Conservation (phyloP, 306 rosid genomes). For the Sicyos edulis region DNA sequence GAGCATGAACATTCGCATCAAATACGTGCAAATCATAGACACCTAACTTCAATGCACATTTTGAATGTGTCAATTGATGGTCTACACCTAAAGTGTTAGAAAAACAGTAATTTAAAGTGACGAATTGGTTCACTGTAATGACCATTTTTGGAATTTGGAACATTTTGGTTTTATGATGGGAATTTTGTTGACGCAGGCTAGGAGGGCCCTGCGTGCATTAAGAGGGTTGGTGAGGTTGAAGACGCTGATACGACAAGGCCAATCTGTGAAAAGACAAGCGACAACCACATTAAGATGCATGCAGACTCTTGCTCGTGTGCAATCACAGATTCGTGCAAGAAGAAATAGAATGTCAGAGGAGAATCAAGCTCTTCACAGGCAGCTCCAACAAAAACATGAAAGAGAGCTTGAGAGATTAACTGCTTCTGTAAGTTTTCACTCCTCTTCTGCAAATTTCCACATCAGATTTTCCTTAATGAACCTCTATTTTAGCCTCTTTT, state of each 20-base stretch:
- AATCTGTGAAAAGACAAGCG: conserved; percentile 74
- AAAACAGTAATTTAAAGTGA: neutral
- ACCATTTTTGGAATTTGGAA: neutral
- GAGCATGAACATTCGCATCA: neutral
- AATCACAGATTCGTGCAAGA: conserved; percentile 68
- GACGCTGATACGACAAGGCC: conserved; percentile 57
- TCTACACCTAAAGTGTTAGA: neutral
- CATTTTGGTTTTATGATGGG: neutral
- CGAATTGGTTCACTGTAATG: neutral
- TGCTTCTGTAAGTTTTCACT: conserved; percentile 43
- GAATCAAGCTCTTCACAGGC: conserved; percentile 70
- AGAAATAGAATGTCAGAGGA: conserved; percentile 75
- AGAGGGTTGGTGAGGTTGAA: conserved; percentile 80
- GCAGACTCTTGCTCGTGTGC: conserved; percentile 80
- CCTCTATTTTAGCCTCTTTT: neutral
- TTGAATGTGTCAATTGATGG: conserved; percentile 10
- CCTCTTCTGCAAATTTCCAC: neutral
- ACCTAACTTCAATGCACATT: conserved; percentile 5
- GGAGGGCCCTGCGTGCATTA: conserved; percentile 62
- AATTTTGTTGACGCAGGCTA: conserved; percentile 41
- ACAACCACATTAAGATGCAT: conserved; percentile 67
- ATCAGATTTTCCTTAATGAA: neutral
- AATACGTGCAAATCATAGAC: neutral
- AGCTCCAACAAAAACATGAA: conserved; percentile 53
- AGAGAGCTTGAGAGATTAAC: conserved; percentile 55